A percentile compares a stretch with the other conserved stretches of the same genome.
These are phyloP conservation scores for Areca catechu DNA, from an alignment of 176 grass and related monocot genomes.

Conservation along the genomic window DNA sequence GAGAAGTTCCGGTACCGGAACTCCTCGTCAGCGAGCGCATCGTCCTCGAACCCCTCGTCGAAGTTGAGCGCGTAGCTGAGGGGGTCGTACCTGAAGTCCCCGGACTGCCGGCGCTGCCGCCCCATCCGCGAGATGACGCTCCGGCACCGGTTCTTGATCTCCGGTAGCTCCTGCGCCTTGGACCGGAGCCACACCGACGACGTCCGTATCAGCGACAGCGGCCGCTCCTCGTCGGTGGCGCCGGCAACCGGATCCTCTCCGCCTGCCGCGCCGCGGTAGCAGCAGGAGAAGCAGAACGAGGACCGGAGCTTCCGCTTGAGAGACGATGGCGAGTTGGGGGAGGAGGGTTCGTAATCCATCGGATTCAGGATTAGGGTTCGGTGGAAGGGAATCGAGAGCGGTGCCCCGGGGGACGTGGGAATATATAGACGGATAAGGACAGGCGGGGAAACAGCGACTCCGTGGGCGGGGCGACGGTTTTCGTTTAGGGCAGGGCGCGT, in stretches of 20 bases:
- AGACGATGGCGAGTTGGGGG: not conserved
- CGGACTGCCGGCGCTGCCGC: constrained; percentile 2
- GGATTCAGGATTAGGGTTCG: constrained; percentile 1
- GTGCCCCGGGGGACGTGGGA: no score
- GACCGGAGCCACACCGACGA: constrained; percentile 19
- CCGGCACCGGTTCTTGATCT: constrained; percentile 4
- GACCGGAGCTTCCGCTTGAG: constrained; percentile 15
- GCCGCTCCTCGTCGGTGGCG: not conserved
- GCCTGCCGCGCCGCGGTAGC: constrained; percentile 6
- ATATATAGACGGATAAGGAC: no score
- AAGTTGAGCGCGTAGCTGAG: constrained; percentile 12
- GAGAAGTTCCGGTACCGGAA: constrained; percentile 7
- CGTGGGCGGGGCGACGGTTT: no score
- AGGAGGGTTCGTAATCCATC: constrained; percentile 11
- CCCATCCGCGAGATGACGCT: not conserved
- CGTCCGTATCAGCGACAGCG: constrained; percentile 14
- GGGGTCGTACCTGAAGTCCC: not conserved
- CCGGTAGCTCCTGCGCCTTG: constrained; percentile 14
- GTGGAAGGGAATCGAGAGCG: not conserved
- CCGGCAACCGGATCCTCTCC: not conserved
- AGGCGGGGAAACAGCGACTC: no score
- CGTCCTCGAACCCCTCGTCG: constrained; percentile 5
- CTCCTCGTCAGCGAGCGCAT: not conserved
- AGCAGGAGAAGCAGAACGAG: constrained; percentile 25
- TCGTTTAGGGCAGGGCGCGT: no score